Percentiles rank a stretch among this genome's conserved stretches.
Conservation (phyloP, 257 asterid genomes). For the Solanum raphanifolium region DNA sequence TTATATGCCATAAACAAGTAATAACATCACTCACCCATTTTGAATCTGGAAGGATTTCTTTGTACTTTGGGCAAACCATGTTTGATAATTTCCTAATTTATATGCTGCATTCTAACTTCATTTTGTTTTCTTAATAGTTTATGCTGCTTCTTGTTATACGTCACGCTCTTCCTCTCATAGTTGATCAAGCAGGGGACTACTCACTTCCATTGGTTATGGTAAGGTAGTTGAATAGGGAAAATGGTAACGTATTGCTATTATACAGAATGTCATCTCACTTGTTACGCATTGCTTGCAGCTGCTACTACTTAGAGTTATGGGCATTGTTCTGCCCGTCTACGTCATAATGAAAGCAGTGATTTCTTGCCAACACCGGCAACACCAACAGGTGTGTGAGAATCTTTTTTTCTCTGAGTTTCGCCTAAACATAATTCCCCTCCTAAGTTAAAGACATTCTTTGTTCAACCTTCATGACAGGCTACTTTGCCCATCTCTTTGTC, state of each 20-base stretch:
- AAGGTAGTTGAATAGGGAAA: slow-evolving; percentile 10
- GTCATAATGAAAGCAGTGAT: slow-evolving; percentile 70
- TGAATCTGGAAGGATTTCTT: background rate
- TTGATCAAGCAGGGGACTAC: slow-evolving; percentile 51
- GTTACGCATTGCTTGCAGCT: slow-evolving; percentile 34
- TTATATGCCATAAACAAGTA: background rate
- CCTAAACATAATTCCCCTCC: background rate
- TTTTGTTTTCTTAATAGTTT: slow-evolving; percentile 34
- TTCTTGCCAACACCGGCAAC: slow-evolving; percentile 43
- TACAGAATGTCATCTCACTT: background rate
- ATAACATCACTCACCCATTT: background rate
- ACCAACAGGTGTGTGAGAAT: slow-evolving; percentile 33
- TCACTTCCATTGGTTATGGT: slow-evolving; percentile 73
- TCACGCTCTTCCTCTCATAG: slow-evolving; percentile 66
- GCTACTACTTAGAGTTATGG: slow-evolving; percentile 45
- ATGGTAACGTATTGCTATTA: background rate
- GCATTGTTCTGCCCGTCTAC: slow-evolving; percentile 73
- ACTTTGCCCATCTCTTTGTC: background rate
- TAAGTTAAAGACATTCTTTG: background rate
- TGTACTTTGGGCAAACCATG: background rate
- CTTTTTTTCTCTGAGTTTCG: background rate
- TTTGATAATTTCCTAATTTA: background rate
- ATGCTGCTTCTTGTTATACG: slow-evolving; percentile 70
- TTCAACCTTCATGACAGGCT: background rate
- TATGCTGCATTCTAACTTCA: background rate